phyloP scores from a whole-genome alignment of 2,329 filamentous ascomycete species.

The Aspergillus sp. region DNA sequence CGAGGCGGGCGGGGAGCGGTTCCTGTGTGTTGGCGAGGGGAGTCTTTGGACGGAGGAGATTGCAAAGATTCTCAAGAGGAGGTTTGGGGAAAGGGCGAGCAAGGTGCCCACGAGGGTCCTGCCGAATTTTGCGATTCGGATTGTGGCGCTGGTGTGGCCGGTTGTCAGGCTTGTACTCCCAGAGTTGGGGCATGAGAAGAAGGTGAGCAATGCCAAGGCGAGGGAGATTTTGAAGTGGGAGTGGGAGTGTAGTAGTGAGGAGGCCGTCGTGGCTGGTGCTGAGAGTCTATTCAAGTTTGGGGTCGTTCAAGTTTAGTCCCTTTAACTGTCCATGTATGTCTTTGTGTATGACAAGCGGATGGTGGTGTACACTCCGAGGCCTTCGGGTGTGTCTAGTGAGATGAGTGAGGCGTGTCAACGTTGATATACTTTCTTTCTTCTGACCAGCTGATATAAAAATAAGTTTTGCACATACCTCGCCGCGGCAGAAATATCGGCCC shows the following conservation, averaged over 20 bases:
- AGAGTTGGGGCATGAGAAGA: background rate
- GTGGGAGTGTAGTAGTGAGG: background rate
- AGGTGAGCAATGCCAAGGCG: background rate
- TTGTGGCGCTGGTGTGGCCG: background rate
- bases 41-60: background rate
- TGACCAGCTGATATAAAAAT: too few relatives aligned
- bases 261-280: background rate
- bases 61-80: background rate
- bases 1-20: background rate
- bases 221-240: background rate
- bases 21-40: background rate
- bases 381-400: too few relatives aligned
- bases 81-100: background rate
- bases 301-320: background rate
- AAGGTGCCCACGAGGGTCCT: background rate
- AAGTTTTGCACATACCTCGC: too few relatives aligned
- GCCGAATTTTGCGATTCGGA: background rate
- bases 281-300: slow-evolving; percentile 3
- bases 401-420: too few relatives aligned
- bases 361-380: too few relatives aligned
- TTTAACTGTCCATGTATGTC: background rate
- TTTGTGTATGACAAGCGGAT: background rate
- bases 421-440: too few relatives aligned
- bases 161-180: background rate
- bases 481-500: too few relatives aligned